phyloP scores from a whole-genome alignment of 441 rosid genomes.

The Geranium incanum region DNA sequence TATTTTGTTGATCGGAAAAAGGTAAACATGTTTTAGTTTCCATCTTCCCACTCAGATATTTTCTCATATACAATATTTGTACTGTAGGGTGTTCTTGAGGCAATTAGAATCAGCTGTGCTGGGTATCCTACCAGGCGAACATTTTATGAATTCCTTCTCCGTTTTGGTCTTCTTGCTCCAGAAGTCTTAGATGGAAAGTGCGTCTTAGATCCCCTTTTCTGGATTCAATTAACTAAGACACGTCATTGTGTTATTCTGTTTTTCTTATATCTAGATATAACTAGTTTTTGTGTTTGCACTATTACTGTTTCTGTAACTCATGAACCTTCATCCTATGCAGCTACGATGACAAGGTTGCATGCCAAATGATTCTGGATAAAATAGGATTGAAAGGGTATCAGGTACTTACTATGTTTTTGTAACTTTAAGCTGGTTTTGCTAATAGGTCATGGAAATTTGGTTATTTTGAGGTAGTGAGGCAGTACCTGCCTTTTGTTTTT shows the following conservation, averaged over 20 bases:
- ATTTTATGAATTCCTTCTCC: constrained; percentile 92
- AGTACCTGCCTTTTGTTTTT: background rate
- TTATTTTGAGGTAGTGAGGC: constrained; percentile 11
- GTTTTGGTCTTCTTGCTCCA: constrained; percentile 98
- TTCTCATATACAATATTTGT: constrained; percentile 13
- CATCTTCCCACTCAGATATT: constrained; percentile 15
- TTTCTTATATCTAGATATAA: constrained; percentile 6
- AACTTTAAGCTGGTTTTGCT: constrained; percentile 11
- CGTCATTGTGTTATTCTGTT: constrained; percentile 3
- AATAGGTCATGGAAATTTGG: background rate
- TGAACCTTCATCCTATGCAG: constrained; percentile 37
- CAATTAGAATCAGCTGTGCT: constrained; percentile 99
- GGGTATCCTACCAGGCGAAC: constrained; percentile 99
- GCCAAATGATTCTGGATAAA: constrained; percentile 88
- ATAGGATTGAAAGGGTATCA: constrained; percentile 90
- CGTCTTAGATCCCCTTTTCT: constrained; percentile 29
- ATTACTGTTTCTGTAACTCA: constrained; percentile 16
- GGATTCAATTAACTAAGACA: background rate
- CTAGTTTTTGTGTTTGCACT: background rate
- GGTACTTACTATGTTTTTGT: constrained; percentile 40
- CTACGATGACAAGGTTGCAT: constrained; percentile 90
- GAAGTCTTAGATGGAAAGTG: constrained; percentile 97
- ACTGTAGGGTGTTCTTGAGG: constrained; percentile 95
- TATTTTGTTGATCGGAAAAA: constrained; percentile 8
- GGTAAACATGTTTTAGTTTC: constrained; percentile 9